A percentile compares a stretch with the other conserved stretches of the same genome.
Conservation (phyloP, 2,329 filamentous ascomycete genomes). For the Exophiala xenobiotica region DNA sequence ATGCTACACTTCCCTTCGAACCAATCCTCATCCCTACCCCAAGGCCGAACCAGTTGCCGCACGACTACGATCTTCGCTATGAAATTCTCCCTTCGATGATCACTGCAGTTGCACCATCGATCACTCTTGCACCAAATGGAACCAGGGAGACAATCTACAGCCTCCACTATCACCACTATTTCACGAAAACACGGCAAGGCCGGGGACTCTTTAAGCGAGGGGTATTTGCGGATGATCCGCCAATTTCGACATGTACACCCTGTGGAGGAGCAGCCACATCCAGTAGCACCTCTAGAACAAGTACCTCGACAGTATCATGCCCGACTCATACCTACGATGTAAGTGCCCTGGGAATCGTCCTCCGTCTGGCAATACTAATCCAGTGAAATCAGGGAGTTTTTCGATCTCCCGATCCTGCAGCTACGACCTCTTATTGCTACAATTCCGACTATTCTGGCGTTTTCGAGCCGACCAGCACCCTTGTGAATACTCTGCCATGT, state of each 20-base stretch:
- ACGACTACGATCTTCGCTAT: slow-evolving; percentile 21
- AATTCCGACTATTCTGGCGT: slow-evolving; percentile 24
- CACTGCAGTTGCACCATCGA: slow-evolving; percentile 25
- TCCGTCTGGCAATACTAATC: no score
- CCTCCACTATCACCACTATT: slow-evolving; percentile 25
- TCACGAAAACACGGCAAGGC: slow-evolving; percentile 20
- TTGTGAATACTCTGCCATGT: slow-evolving; percentile 22
- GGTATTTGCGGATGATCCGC: slow-evolving; percentile 25
- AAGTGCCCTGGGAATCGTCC: slow-evolving; percentile 4
- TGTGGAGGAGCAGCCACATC: slow-evolving; percentile 17
- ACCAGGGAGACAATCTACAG: slow-evolving; percentile 25
- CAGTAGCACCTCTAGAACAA: background rate
- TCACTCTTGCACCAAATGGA: slow-evolving; percentile 21
- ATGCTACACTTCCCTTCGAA: slow-evolving; percentile 17
- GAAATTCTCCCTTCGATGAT: slow-evolving; percentile 25
- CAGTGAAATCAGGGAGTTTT: slow-evolving; percentile 22
- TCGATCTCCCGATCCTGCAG: slow-evolving; percentile 10
- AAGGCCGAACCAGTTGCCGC: slow-evolving; percentile 25
- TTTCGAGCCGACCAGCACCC: slow-evolving; percentile 11
- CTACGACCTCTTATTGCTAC: slow-evolving; percentile 18
- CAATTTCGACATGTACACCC: slow-evolving; percentile 25
- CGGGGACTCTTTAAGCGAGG: slow-evolving; percentile 24
- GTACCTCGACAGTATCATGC: slow-evolving; percentile 14
- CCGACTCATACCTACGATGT: slow-evolving; percentile 19
- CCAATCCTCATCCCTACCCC: slow-evolving; percentile 18